phyloP scores from a whole-genome alignment of 2,329 filamentous ascomycete genomes.

The Penicillium sp. region DNA sequence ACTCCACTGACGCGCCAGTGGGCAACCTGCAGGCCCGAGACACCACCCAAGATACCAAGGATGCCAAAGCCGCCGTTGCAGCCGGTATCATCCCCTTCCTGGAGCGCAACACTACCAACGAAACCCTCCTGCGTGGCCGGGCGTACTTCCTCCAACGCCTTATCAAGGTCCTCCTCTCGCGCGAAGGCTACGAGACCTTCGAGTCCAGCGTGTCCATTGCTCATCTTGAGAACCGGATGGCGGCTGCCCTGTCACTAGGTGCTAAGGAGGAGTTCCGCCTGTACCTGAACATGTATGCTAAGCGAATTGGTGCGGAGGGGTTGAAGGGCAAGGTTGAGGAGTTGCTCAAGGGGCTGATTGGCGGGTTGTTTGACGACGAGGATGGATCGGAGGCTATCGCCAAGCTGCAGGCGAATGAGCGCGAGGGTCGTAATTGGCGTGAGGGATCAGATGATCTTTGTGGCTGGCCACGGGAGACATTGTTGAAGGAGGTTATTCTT shows the following conservation, averaged over 20 bases:
- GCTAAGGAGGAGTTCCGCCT: constrained; percentile 90
- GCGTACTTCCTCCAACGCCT: constrained; percentile 90
- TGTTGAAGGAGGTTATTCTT: constrained; percentile 87
- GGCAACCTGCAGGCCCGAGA: constrained; percentile 75
- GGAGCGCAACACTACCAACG: constrained; percentile 91
- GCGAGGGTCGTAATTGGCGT: constrained; percentile 48
- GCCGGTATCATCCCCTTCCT: constrained; percentile 91
- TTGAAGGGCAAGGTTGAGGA: constrained; percentile 89
- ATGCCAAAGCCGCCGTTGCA: constrained; percentile 64
- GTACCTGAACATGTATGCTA: constrained; percentile 98
- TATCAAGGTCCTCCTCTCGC: constrained; percentile 83
- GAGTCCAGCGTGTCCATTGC: constrained; percentile 91
- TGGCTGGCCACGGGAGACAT: constrained; percentile 84
- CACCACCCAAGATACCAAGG: constrained; percentile 56
- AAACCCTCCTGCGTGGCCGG: constrained; percentile 86
- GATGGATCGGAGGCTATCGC: constrained; percentile 49
- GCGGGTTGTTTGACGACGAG: constrained; percentile 64
- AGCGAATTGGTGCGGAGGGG: constrained; percentile 88
- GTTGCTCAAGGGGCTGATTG: constrained; percentile 77
- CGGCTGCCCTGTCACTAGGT: constrained; percentile 80
- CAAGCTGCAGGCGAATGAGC: constrained; percentile 31
- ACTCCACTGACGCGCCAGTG: constrained; percentile 89
- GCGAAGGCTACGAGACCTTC: constrained; percentile 88
- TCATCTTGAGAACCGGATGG: constrained; percentile 91
- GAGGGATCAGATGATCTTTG: constrained; percentile 70